Percentiles rank a stretch among this genome's conserved stretches.
Evolutionary conservation across 2,329 filamentous ascomycete species (phyloP).

Genomic region (Curvularia sp.): DNA sequence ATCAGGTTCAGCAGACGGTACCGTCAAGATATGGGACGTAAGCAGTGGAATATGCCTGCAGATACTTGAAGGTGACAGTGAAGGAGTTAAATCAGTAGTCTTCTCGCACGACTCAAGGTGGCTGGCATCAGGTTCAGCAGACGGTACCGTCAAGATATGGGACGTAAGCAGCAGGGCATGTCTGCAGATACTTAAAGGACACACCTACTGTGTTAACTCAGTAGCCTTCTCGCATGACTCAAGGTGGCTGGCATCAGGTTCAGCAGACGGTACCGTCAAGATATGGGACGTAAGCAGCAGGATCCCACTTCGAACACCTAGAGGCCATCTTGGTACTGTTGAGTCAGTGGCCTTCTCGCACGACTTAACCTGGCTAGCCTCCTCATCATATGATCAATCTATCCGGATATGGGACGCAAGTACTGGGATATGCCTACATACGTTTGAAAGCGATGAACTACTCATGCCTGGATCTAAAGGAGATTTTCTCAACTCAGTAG

Average conservation of each 20-base stretch:
- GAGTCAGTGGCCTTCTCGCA: conserved; percentile 7
- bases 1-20: not conserved
- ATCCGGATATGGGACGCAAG: conserved; percentile 32
- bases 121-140: not conserved
- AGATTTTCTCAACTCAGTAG: not conserved
- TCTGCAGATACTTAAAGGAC: conserved; percentile 27
- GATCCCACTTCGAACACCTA: conserved; percentile 12
- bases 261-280: conserved; percentile 9
- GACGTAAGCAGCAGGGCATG: conserved; percentile 5
- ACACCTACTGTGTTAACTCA: conserved; percentile 10
- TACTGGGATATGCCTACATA: conserved; percentile 18
- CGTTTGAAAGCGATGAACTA: not conserved
- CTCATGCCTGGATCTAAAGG: not conserved
- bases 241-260: conserved; percentile 12
- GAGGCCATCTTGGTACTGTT: conserved; percentile 11
- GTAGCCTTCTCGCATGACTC: conserved; percentile 24
- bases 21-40: not conserved
- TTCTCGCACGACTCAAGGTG: not conserved
- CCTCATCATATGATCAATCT: not conserved
- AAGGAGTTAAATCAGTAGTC: not conserved
- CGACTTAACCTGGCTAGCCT: conserved; percentile 8
- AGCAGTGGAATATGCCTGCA: not conserved
- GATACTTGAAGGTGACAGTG: not conserved
- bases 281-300: conserved; percentile 15
- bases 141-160: not conserved